Evolutionary conservation across 2,329 filamentous ascomycete species (phyloP), one percentile per base, ranked within the genome.

Genomic region (Neonectria neomacrospora): DNA sequence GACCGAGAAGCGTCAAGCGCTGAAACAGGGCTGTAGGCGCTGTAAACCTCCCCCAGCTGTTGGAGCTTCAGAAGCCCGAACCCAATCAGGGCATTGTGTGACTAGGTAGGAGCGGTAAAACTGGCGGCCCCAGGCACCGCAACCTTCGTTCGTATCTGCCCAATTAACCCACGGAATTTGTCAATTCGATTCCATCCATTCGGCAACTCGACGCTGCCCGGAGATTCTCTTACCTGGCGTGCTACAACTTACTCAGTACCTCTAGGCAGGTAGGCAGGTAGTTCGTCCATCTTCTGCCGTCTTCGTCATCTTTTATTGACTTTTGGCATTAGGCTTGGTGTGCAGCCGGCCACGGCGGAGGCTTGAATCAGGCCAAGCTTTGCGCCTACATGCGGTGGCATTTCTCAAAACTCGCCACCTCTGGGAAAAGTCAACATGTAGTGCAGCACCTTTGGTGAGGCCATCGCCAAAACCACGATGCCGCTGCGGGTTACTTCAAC

Each of bases 21-120:
- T 63, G 60, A 23, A 63, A 30, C 32, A 52, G 23, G 32, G 32
- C 54, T 39, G 44, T 42, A 56, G 39, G 52, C 52, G 44, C 53
- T 30, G 50, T 26, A 23, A 34, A 23, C 34, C 20, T 16, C 44
- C 34, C 16, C n/a, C 32, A 30, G 18, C 6, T 26, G 55, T 52
- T 48, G 20, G 39, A 52, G 45, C 34, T 20, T 42, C 23, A 16
- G 39, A 39, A 7, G 18, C 18, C 34, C 26, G 5, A 7, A 14
- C 20, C 60, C 60, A 62, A 62, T 62, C 60, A 54, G 6, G 39
- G 18, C 9, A 5, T n/a, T 44, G 23, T 26, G 23, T 23, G 26
- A 32, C 26, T 22, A 41, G 28, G 41, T 22, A 41, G 28, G 41
- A 11, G 28, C 32, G 28, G 14, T 20, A 45, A 34, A 61, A 53